Conservation (phyloP, 176 grass and related monocot genomes). For the Zea luxurians region DNA sequence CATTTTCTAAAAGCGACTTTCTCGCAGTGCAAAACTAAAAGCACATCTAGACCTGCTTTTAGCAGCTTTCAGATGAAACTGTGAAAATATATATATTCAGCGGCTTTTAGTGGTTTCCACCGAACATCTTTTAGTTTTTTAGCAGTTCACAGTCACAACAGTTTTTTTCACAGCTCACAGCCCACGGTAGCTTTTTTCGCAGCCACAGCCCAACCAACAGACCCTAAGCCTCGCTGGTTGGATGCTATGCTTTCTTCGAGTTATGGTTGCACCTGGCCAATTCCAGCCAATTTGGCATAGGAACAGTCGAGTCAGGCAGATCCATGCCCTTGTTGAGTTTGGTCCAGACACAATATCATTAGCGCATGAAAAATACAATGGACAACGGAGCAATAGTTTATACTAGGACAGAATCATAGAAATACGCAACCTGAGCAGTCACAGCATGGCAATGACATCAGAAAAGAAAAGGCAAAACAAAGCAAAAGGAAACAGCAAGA, state of each 20-base stretch:
- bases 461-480: neutral
- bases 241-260: neutral
- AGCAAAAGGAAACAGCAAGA: conserved; percentile 1
- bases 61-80: too few species aligned
- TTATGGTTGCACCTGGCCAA: neutral
- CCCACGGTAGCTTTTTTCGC: too few species aligned
- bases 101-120: too few species aligned
- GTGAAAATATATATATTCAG: too few species aligned
- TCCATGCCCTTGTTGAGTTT: neutral
- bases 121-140: too few species aligned
- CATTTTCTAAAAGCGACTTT: too few species aligned
- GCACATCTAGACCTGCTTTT: too few species aligned
- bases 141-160: too few species aligned
- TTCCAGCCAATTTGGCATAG: neutral
- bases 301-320: neutral
- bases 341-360: neutral
- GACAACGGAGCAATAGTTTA: neutral
- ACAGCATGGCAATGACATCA: neutral
- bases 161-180: too few species aligned
- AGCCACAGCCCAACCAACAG: too few species aligned
- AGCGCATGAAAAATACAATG: neutral
- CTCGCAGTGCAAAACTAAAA: too few species aligned
- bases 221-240: neutral
- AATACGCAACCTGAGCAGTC: neutral
- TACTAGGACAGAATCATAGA: neutral